phyloP scores from a whole-genome alignment of 805 yeast genomes.

The Yarrowia sp. region DNA sequence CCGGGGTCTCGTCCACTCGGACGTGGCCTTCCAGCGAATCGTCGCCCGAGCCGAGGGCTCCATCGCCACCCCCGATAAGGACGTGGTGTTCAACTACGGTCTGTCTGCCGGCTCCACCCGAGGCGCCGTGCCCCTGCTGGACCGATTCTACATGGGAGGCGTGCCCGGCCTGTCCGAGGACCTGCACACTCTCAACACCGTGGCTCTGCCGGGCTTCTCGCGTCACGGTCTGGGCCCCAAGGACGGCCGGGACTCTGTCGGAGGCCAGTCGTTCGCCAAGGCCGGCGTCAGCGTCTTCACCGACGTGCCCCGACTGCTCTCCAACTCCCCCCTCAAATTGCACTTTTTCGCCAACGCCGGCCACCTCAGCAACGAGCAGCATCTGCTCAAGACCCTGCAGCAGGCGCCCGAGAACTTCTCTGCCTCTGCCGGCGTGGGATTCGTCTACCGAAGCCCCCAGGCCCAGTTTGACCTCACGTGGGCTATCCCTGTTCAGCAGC shows the following conservation, averaged over 20 bases:
- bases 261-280: conserved; percentile 39
- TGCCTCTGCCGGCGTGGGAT: conserved; percentile 35
- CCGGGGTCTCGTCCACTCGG: conserved; percentile 26
- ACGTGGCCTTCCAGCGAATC: conserved; percentile 27
- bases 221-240: conserved; percentile 38
- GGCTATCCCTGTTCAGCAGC: conserved; percentile 38
- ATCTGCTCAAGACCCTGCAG: conserved; percentile 18
- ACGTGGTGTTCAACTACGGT: conserved; percentile 32
- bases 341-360: conserved; percentile 38
- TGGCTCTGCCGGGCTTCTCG: conserved; percentile 33
- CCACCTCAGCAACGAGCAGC: conserved; percentile 31
- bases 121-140: conserved; percentile 36
- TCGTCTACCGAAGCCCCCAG: conserved; percentile 33
- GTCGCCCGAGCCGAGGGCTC: conserved; percentile 30
- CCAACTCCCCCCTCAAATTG: conserved; percentile 29
- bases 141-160: conserved; percentile 38
- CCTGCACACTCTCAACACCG: conserved; percentile 32
- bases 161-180: conserved; percentile 28
- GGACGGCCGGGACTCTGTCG: conserved; percentile 37
- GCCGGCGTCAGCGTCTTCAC: conserved; percentile 21
- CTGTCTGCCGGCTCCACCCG: conserved; percentile 29
- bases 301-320: conserved; percentile 15
- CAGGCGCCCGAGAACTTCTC: conserved; percentile 22
- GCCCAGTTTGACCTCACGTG: conserved; percentile 37
- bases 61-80: conserved; percentile 10